Evolutionary conservation across 768 basidiomycete species (phyloP).

Genomic region (Podaxis sp.): DNA sequence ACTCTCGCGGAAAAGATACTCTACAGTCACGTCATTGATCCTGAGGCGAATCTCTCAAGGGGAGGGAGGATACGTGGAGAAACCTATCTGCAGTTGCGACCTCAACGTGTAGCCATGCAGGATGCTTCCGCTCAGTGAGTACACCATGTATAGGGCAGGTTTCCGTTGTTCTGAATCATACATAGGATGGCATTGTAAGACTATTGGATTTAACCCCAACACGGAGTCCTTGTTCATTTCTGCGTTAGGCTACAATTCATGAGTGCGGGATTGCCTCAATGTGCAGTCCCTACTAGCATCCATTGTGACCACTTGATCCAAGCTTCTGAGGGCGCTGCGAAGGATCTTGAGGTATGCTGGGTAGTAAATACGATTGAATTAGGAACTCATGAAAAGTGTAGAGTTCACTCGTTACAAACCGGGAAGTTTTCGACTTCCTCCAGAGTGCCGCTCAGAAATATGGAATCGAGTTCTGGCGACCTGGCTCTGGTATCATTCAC

Average conservation of each 20-base stretch:
- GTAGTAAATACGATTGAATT: not conserved
- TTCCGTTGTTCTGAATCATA: slow-evolving; percentile 12
- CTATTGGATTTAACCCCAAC: not conserved
- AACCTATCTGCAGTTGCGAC: slow-evolving; percentile 84
- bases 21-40: slow-evolving; percentile 87
- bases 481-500: slow-evolving; percentile 95
- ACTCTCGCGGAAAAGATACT: slow-evolving; percentile 98
- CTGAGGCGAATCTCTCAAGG: slow-evolving; percentile 63
- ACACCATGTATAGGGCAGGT: slow-evolving; percentile 7
- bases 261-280: slow-evolving; percentile 85
- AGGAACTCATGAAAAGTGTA: slow-evolving; percentile 25
- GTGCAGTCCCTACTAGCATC: slow-evolving; percentile 87
- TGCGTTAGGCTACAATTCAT: slow-evolving; percentile 84
- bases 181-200: slow-evolving; percentile 80
- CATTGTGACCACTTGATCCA: slow-evolving; percentile 99
- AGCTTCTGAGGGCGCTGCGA: slow-evolving; percentile 83
- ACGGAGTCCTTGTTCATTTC: not conserved
- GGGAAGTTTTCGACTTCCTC: slow-evolving; percentile 97
- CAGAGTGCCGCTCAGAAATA: slow-evolving; percentile 89
- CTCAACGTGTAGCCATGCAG: slow-evolving; percentile 97
- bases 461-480: slow-evolving; percentile 97
- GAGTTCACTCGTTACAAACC: slow-evolving; percentile 84
- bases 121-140: slow-evolving; percentile 88
- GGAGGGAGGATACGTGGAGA: slow-evolving; percentile 78
- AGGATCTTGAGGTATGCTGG: slow-evolving; percentile 70